phyloP scores from a whole-genome alignment of 768 basidiomycete genomes.

The Suillus bovinus region DNA sequence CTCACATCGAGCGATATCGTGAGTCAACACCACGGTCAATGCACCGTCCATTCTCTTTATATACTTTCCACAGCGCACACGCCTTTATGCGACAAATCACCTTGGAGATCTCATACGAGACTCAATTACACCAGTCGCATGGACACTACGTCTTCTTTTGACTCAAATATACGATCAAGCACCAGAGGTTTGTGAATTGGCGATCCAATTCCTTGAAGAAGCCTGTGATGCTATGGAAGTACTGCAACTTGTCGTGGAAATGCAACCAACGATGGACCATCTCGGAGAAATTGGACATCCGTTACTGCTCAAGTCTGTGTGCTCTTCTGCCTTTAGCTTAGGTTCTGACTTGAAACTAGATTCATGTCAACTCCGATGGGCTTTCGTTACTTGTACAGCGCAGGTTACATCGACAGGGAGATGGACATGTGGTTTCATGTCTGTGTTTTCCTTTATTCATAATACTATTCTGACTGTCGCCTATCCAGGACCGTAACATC shows the following conservation, averaged over 20 bases:
- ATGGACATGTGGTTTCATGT: conserved; percentile 98
- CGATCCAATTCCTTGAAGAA: conserved; percentile 86
- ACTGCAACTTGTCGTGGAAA: conserved; percentile 87
- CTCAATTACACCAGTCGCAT: conserved; percentile 65
- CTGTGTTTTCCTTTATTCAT: conserved; percentile 26
- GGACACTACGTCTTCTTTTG: conserved; percentile 88
- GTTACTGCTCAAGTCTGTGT: conserved; percentile 76
- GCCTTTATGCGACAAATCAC: conserved; percentile 85
- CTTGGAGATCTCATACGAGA: conserved; percentile 78
- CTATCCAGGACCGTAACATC: conserved; percentile 81
- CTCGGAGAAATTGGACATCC: conserved; percentile 91
- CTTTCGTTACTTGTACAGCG: conserved; percentile 88
- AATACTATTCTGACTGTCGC: conserved; percentile 11
- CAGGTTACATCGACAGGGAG: conserved; percentile 91
- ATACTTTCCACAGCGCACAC: conserved; percentile 61
- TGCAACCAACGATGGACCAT: conserved; percentile 95
- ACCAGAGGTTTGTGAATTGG: conserved; percentile 86
- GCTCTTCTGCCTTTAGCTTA: background rate
- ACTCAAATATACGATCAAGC: conserved; percentile 96
- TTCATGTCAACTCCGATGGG: conserved; percentile 95
- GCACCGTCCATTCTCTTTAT: background rate
- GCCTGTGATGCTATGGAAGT: conserved; percentile 84
- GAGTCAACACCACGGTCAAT: conserved; percentile 14
- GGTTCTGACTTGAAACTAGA: conserved; percentile 39
- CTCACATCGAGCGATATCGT: conserved; percentile 93